A percentile compares a stretch with the other conserved stretches of the same genome.
Conservation (phyloP, 2,329 filamentous ascomycete species). For the Biscogniauxia sp. region DNA sequence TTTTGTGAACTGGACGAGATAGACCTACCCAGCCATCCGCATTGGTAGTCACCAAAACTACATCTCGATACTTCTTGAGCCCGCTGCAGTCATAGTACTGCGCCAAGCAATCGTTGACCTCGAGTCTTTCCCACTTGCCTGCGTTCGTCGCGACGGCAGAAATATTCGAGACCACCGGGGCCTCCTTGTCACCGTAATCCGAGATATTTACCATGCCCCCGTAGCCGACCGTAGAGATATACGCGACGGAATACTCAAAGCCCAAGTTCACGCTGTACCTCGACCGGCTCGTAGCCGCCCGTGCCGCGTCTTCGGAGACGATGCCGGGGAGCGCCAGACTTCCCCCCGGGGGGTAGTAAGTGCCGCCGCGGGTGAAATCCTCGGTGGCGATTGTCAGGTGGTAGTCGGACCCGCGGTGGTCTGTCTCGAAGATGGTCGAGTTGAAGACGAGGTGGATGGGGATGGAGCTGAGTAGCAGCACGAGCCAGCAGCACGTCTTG, state of each 20-base stretch:
- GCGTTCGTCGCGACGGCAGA: not conserved
- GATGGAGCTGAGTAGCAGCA: slow-evolving; percentile 12
- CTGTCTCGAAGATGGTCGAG: slow-evolving; percentile 11
- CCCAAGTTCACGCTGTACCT: not conserved
- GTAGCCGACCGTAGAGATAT: not conserved
- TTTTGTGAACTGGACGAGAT: not conserved
- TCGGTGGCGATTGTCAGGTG: slow-evolving; percentile 13
- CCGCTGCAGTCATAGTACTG: slow-evolving; percentile 5
- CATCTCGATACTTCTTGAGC: slow-evolving; percentile 4
- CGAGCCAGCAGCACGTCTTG: slow-evolving; percentile 14
- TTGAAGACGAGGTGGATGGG: slow-evolving; percentile 21
- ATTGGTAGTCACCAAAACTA: slow-evolving; percentile 10
- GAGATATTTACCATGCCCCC: not conserved
- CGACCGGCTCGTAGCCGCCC: not conserved
- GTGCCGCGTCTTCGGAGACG: not conserved
- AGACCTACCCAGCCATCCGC: slow-evolving; percentile 6
- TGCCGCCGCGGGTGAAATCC: slow-evolving; percentile 7
- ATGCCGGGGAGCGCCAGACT: slow-evolving; percentile 3
- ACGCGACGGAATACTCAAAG: not conserved
- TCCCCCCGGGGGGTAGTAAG: slow-evolving; percentile 13
- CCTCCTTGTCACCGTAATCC: not conserved
- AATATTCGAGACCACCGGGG: not conserved
- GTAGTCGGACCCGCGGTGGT: slow-evolving; percentile 4
- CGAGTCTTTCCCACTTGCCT: not conserved
- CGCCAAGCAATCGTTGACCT: not conserved